Conservation (phyloP, 108 stramenopile species). For the Skeletonema grethae region DNA sequence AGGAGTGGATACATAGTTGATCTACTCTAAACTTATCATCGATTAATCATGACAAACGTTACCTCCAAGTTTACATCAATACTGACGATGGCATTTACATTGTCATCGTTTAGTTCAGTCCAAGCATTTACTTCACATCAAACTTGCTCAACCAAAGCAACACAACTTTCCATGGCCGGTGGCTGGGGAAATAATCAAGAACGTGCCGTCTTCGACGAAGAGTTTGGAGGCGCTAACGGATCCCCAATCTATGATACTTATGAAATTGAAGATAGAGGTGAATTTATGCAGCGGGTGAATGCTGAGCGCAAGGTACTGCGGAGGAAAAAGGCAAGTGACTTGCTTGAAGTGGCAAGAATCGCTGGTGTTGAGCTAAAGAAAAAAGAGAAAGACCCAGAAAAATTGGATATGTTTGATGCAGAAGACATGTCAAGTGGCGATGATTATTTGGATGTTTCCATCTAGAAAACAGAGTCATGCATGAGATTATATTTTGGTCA, state of each 20-base stretch:
- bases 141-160: not conserved
- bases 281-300: slow-evolving; percentile 51
- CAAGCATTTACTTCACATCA: not conserved
- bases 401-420: slow-evolving; percentile 41
- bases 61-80: not conserved
- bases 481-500: not conserved
- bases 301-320: slow-evolving; percentile 40
- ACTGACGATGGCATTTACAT: not conserved
- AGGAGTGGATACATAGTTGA: no score
- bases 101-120: not conserved
- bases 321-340: slow-evolving; percentile 45
- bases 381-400: slow-evolving; percentile 48
- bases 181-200: slow-evolving; percentile 54
- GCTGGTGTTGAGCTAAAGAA: slow-evolving; percentile 49
- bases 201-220: slow-evolving; percentile 33
- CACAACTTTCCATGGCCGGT: slow-evolving; percentile 19
- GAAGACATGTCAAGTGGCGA: slow-evolving; percentile 36
- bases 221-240: slow-evolving; percentile 47
- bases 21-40: not conserved
- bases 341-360: slow-evolving; percentile 49
- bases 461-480: slow-evolving; percentile 1
- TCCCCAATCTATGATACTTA: slow-evolving; percentile 49
- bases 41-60: not conserved
- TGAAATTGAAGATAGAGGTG: slow-evolving; percentile 46
- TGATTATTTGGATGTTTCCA: slow-evolving; percentile 49